A percentile compares a stretch with the other conserved stretches of the same genome.
Conservation (phyloP, 2,329 filamentous ascomycete genomes). For the Aschersonia sp. region DNA sequence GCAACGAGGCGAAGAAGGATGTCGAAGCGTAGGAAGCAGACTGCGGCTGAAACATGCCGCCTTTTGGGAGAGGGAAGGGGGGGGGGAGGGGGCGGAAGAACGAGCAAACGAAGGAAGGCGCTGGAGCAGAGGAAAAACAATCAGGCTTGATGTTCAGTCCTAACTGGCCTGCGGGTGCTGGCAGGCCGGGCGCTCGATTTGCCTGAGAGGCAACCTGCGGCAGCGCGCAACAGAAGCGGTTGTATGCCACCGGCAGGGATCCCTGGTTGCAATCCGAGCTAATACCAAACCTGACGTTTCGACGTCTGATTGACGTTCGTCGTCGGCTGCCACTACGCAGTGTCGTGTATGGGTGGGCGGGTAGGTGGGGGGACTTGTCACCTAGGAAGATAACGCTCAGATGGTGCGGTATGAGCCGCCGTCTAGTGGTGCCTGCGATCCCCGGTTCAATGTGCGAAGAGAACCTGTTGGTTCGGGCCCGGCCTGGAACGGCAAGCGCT, state of each 20-base stretch:
- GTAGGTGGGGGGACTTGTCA: neutral
- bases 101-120: neutral
- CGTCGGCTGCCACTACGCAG: too few relatives aligned
- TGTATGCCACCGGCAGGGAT: neutral
- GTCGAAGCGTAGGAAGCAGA: conserved; percentile 32
- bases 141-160: neutral
- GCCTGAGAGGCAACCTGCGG: too few relatives aligned
- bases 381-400: neutral
- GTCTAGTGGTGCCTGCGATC: neutral
- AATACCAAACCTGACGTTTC: neutral
- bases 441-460: too few relatives aligned
- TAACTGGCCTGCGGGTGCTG: neutral
- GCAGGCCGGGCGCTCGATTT: neutral
- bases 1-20: conserved; percentile 18
- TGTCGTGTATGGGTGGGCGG: too few relatives aligned
- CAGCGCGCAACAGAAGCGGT: too few relatives aligned
- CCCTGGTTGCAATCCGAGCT: neutral
- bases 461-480: too few relatives aligned
- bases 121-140: neutral
- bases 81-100: neutral
- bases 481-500: too few relatives aligned
- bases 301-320: neutral
- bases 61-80: neutral
- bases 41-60: conserved; percentile 41
- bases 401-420: neutral